Base-by-base conservation (phyloP, 805 yeast genomes). In the Clavispora vitiphila region DNA sequence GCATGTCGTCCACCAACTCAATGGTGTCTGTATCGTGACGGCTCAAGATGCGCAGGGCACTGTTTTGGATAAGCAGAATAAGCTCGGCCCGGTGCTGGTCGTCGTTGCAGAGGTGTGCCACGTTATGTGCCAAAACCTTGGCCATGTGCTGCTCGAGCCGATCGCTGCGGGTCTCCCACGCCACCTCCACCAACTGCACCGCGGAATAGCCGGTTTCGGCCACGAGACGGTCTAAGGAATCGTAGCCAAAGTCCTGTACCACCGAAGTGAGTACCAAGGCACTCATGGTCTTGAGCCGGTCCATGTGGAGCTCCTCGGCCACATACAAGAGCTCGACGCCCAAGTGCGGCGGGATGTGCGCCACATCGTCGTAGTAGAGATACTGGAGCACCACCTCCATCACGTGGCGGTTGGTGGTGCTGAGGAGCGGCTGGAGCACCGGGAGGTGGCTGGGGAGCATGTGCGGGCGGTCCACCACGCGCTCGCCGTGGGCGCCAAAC, bases 21-120 rank as follows among this genome's bases (percentile, higher is more conserved):
- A 86, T 82, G 1, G 91, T 82, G 62, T 86, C 95, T 0, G 85
- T 81, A 45, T 80, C 86, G 50, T 86, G 80, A 55, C 93, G 71
- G 12, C 57, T 61, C 16, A 71, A 54, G 38, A 86, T 83, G 50
- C 86, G 64, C 12, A 53, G 48, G 0, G 91, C 83, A 55, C 78
- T 70, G 48, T 68, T 71, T 38, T 46, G 50, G n/a, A 67, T 56
- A 15, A 65, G 46, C 8, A 30, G 34, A 7, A 46, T 38, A 14
- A 65, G 41, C 35, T 39, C 21, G 0, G 34, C 9, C n/a, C 63
- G 37, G 34, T 69, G 71, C 1, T 62, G 58, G n/a, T 64, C 64
- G 1, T 48, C 30, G 3, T 46, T 5, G 65, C 50, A 58, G 56
- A 79, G 21, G 36, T 41, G 8, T 50, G 56, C 39, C 20, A 86